Evolutionary conservation across 1,139 yeast genomes (phyloP), one percentile per base, ranked within the genome.

Genomic region (Martiniozyma asiatica): DNA sequence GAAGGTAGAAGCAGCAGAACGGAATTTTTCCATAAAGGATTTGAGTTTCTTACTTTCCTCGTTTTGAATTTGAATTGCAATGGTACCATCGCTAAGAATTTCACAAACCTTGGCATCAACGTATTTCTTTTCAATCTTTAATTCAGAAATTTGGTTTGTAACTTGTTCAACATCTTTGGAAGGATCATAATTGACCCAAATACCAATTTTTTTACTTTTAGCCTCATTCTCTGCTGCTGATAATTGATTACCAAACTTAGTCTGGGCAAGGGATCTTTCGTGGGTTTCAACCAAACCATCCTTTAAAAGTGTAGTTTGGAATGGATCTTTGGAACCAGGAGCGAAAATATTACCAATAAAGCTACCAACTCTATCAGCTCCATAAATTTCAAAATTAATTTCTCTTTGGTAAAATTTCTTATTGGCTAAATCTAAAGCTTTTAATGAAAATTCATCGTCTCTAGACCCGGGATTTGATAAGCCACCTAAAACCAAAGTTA

Each of bases 401-500:
- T 73, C 80, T 47, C 84, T 68, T 58, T 84, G 95, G 50, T 74
- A 62, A 33, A 69, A 63, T 39, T 67, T 65, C 37, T 62, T 65
- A 45, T 63, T 64, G 40, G 76, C 65, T 45, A 58, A 73, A 29
- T 63, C 68, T 26, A 72, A 51, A 1, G 82, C 84, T 29, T 61
- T 66, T 15, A 67, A 72, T 6, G 70, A 59, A 25, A 52, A 39
- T 2, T 63, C 59, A 13, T 52, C 49, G 22, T 64, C 66, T 8
- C 43, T 53, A 3, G 20, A 9, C 50, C 53, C 63, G n/a, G n/a
- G n/a, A 43, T 66, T 68, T 14, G 72, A 51, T 54, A 82, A 63
- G 6, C 94, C 94, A 15, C 89, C 85, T 33, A 82, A 65, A 16
- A 82, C 80, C 39, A 82, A 61, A 4, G 78, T 73, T 44, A 84